These are phyloP conservation scores for Fusarium pseudonygamai DNA, from an alignment of 2,329 filamentous ascomycete species.

Conservation along the genomic window DNA sequence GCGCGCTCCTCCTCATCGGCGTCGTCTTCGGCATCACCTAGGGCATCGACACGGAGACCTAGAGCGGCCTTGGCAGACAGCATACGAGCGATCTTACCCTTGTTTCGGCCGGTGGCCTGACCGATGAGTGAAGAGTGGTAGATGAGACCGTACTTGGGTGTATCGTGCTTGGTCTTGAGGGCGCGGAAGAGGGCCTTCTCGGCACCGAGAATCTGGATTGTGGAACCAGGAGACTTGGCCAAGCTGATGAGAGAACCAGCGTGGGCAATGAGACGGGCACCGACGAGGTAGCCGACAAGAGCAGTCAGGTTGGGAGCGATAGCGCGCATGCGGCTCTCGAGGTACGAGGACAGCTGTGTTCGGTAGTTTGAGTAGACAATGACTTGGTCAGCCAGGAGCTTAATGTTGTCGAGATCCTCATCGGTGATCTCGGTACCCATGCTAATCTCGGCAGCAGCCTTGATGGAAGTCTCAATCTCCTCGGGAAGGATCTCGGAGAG, in stretches of 20 bases:
- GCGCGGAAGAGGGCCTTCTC: constrained; percentile 99
- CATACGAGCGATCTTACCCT: constrained; percentile 99
- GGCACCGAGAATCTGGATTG: constrained; percentile 96
- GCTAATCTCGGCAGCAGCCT: constrained; percentile 93
- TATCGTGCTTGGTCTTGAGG: constrained; percentile 98
- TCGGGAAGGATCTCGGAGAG: constrained; percentile 93
- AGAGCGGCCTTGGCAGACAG: constrained; percentile 93
- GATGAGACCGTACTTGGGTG: constrained; percentile 96
- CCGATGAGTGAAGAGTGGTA: constrained; percentile 94
- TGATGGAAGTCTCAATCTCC: constrained; percentile 91
- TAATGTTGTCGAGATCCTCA: constrained; percentile 93
- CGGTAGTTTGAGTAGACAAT: constrained; percentile 92
- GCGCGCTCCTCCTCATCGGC: constrained; percentile 90
- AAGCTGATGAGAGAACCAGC: constrained; percentile 93
- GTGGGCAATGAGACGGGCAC: constrained; percentile 93
- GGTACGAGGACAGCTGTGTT: constrained; percentile 85
- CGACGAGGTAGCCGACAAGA: constrained; percentile 91
- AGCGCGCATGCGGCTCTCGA: constrained; percentile 93
- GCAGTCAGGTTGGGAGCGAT: constrained; percentile 96
- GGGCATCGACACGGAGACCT: constrained; percentile 90
- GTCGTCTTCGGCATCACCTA: constrained; percentile 66
- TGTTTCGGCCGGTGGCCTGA: constrained; percentile 97
- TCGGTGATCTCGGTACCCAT: constrained; percentile 98
- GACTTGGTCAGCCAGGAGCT: constrained; percentile 90
- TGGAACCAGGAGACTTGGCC: constrained; percentile 93